phyloP scores from a whole-genome alignment of 805 yeast genomes.

The Schizosaccharomyces cryophilus region DNA sequence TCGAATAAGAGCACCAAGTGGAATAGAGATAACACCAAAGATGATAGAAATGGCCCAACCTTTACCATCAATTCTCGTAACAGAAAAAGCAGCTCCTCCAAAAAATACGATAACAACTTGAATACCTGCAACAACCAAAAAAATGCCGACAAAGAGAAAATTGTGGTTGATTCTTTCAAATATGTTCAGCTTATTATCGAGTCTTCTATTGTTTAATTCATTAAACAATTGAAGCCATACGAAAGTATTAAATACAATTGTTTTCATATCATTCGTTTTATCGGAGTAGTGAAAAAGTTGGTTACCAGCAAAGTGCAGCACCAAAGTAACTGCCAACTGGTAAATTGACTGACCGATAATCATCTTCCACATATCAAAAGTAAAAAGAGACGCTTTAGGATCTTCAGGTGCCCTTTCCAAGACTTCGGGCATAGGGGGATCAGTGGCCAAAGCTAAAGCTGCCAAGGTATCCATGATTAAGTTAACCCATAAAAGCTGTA shows the following conservation, averaged over 20 bases:
- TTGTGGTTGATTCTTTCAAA: conserved; percentile 62
- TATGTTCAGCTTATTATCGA: conserved; percentile 67
- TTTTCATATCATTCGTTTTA: conserved; percentile 29
- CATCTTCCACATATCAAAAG: conserved; percentile 96
- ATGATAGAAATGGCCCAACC: conserved; percentile 78
- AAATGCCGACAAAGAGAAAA: conserved; percentile 54
- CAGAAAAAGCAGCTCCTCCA: conserved; percentile 87
- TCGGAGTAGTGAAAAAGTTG: conserved; percentile 29
- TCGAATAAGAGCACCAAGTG: conserved; percentile 55
- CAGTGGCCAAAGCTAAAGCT: conserved; percentile 91
- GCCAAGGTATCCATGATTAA: conserved; percentile 96
- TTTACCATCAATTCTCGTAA: conserved; percentile 51
- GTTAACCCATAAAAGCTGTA: conserved; percentile 91
- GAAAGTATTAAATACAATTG: conserved; percentile 83
- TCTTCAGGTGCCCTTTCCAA: conserved; percentile 68
- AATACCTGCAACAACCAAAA: conserved; percentile 49
- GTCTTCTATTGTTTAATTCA: conserved; percentile 66
- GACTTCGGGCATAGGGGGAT: conserved; percentile 69
- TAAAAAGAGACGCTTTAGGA: conserved; percentile 50
- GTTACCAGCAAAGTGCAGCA: conserved; percentile 56
- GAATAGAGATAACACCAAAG: conserved; percentile 61
- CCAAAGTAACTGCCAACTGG: conserved; percentile 61
- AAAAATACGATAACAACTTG: conserved; percentile 84
- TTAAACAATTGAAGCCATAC: conserved; percentile 97
- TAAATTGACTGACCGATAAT: conserved; percentile 62